Evolutionary conservation across 176 grass and related monocot species (phyloP), one percentile per base, ranked within the genome.

Genomic region (Triticum timopheevii): DNA sequence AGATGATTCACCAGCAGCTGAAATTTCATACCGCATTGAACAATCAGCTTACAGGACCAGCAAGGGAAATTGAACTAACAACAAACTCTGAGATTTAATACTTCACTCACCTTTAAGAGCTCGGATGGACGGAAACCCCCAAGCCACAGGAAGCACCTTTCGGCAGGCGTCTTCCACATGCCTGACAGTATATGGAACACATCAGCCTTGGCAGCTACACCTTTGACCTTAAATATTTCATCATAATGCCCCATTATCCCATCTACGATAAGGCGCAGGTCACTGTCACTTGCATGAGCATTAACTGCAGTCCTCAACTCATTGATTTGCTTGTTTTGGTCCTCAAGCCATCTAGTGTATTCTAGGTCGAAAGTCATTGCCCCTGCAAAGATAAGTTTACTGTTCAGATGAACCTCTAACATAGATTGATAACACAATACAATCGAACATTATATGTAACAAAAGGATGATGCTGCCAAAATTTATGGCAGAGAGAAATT

Each of bases 141-240:
- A 61, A 91, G 85, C 89, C 89, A 91, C 9, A 91, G 81, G 85
- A 91, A 91, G 85, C 89, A 91, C 81, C 89, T 87, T 76, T 91
- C 85, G 49, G 85, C 89, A 52, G 85, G 89, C 80, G 89, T 91
- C 85, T 91, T 91, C 89, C 89, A 91, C 89, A 91, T 91, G 85
- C 89, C 89, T 63, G 89, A 91, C 80, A 91, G 89, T 87, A 91
- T 91, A 84, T 91, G 89, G 76, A 91, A 91, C 50, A 91, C 89
- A 61, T 91, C 89, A 40, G 89, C 89, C 81, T 91, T 91, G 3
- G 85, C 85, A 84, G 89, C 89, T 38, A 74, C 85, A 40, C 85
- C 89, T 80, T 91, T 91, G 65, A 87, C 69, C 85, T 87, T 91
- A 82, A 84, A 91, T 84, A 84, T 80, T 76, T 91, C 89, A 59